Percentiles rank a stretch among this genome's conserved stretches.
Conservation (phyloP, 768 basidiomycete genomes). For the Xerocomus potaroensis region DNA sequence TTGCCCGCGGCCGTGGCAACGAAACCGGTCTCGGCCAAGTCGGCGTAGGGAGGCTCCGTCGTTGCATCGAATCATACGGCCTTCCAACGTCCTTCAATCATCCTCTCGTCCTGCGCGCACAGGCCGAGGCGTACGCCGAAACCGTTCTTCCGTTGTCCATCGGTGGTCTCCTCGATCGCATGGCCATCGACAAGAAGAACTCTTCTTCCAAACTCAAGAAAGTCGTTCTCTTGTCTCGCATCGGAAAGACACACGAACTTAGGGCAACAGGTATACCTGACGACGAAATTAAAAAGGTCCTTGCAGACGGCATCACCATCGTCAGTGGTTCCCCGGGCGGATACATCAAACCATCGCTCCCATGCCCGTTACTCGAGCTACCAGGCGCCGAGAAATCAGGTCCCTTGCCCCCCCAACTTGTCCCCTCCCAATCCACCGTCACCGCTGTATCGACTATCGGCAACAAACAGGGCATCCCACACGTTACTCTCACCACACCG, state of each 20-base stretch:
- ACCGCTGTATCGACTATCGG: not conserved
- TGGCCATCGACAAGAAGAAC: constrained; percentile 98
- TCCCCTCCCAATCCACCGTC: constrained; percentile 3
- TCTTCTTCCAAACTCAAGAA: constrained; percentile 82
- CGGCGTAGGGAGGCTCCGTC: constrained; percentile 82
- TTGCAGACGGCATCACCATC: constrained; percentile 77
- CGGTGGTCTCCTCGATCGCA: constrained; percentile 82
- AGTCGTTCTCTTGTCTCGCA: constrained; percentile 84
- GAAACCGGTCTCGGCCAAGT: constrained; percentile 73
- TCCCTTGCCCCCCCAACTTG: constrained; percentile 19
- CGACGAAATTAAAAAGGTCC: constrained; percentile 71
- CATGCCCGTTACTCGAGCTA: constrained; percentile 35
- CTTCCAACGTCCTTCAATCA: constrained; percentile 82
- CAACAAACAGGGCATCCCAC: constrained; percentile 11
- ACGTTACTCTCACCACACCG: constrained; percentile 80
- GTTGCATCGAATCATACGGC: constrained; percentile 87
- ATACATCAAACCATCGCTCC: constrained; percentile 38
- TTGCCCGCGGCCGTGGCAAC: constrained; percentile 77
- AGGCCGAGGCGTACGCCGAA: constrained; percentile 17
- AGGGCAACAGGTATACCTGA: constrained; percentile 87
- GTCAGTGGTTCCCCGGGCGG: constrained; percentile 55
- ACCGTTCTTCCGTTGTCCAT: constrained; percentile 43
- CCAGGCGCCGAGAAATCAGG: constrained; percentile 13
- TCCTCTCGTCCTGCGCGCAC: constrained; percentile 52
- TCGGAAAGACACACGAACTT: constrained; percentile 89